phyloP scores from a whole-genome alignment of 768 basidiomycete genomes.

The Tricholoma terreum region DNA sequence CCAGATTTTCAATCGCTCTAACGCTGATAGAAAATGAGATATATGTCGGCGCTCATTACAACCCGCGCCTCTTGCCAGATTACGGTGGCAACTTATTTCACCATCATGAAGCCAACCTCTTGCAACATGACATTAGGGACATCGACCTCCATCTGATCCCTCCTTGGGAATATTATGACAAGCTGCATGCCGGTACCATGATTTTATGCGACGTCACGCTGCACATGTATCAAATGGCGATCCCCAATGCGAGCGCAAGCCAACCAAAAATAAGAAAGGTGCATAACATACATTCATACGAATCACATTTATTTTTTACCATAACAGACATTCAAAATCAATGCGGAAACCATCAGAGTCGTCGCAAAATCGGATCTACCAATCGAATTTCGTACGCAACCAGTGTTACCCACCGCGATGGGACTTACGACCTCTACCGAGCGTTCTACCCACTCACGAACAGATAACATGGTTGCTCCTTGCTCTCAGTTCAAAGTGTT shows the following conservation, averaged over 20 bases:
- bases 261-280: neutral
- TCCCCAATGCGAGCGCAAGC: neutral
- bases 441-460: neutral
- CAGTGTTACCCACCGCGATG: neutral
- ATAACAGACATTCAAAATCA: neutral
- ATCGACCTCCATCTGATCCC: constrained; percentile 7
- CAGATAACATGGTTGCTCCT: neutral
- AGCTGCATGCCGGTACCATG: constrained; percentile 44
- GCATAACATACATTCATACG: neutral
- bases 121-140: constrained; percentile 12
- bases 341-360: neutral
- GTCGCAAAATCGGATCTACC: neutral
- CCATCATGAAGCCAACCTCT: constrained; percentile 44
- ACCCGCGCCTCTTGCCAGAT: constrained; percentile 21
- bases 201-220: constrained; percentile 34
- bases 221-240: neutral
- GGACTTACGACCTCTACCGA: neutral
- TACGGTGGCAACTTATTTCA: constrained; percentile 51
- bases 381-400: neutral
- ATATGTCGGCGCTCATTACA: neutral
- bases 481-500: neutral
- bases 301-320: neutral
- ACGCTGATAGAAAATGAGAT: neutral
- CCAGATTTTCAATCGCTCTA: neutral
- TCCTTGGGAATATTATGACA: constrained; percentile 9